Evolutionary conservation across 192 early-diverging fungal species (phyloP).

Genomic region (Mortierella claussenii): DNA sequence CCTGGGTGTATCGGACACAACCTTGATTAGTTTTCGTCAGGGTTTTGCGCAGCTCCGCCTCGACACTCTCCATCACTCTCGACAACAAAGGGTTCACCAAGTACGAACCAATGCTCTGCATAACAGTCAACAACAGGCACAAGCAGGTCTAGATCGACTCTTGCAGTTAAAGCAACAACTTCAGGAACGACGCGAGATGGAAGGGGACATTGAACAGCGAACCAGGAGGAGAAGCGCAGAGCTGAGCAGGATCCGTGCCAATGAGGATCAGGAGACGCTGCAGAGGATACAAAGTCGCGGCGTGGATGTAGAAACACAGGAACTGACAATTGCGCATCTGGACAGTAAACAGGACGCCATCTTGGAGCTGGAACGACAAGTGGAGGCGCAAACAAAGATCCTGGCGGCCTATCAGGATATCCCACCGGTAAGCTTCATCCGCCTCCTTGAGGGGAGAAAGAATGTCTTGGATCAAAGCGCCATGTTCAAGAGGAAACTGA

Average conservation of each 20-base stretch:
- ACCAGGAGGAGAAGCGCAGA: constrained; percentile 29
- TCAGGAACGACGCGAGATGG: constrained; percentile 4
- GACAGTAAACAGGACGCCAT: constrained; percentile 5
- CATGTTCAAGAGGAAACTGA: not conserved
- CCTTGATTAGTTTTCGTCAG: constrained; percentile 9
- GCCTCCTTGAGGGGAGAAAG: not conserved
- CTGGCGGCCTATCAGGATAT: constrained; percentile 33
- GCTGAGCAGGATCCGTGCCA: constrained; percentile 10
- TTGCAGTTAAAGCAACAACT: constrained; percentile 3
- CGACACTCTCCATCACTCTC: not conserved
- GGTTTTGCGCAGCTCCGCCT: constrained; percentile 13
- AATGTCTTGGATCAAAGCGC: not conserved
- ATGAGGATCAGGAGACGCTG: constrained; percentile 1
- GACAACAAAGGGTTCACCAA: not conserved
- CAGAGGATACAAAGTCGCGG: not conserved
- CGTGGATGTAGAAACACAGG: constrained; percentile 23
- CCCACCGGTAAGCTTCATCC: constrained; percentile 25
- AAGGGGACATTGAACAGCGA: constrained; percentile 30
- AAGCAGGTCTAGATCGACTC: constrained; percentile 7
- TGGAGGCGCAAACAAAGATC: constrained; percentile 4
- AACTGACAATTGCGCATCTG: constrained; percentile 25
- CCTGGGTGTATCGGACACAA: constrained; percentile 23
- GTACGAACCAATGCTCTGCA: not conserved
- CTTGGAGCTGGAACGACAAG: constrained; percentile 1
- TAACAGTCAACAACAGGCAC: not conserved